Percentiles rank a stretch among this genome's conserved stretches.
These are phyloP conservation scores for Penicillium sp. DNA, from an alignment of 2,329 filamentous ascomycete genomes.

Conservation along the genomic window DNA sequence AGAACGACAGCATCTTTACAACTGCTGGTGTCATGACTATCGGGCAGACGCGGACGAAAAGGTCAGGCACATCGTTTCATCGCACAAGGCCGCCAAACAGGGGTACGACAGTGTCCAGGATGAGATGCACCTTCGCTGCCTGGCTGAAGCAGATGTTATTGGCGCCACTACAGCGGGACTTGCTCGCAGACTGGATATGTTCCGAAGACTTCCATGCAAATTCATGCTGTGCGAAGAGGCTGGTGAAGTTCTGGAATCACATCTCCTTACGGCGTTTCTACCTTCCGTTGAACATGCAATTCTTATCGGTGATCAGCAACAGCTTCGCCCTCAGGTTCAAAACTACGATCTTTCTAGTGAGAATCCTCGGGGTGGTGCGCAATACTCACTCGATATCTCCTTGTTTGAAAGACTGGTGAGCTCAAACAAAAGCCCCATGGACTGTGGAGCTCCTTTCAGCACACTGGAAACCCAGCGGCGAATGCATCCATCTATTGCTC, in stretches of 20 bases:
- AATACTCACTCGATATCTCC: conserved; percentile 49
- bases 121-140: conserved; percentile 29
- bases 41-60: not conserved
- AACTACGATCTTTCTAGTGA: conserved; percentile 38
- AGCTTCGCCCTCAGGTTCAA: conserved; percentile 43
- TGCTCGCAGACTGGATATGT: conserved; percentile 45
- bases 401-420: conserved; percentile 54
- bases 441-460: conserved; percentile 34
- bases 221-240: conserved; percentile 47
- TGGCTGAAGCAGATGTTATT: conserved; percentile 48
- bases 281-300: conserved; percentile 45
- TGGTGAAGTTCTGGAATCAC: conserved; percentile 44
- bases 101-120: conserved; percentile 14
- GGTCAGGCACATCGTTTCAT: not conserved
- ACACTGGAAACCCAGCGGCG: conserved; percentile 59
- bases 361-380: conserved; percentile 29
- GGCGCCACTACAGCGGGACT: conserved; percentile 56
- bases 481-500: conserved; percentile 64
- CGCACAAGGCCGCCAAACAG: not conserved
- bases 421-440: conserved; percentile 14
- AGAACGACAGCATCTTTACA: conserved; percentile 1
- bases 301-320: conserved; percentile 46
- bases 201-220: conserved; percentile 45
- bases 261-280: conserved; percentile 42
- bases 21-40: not conserved